Evolutionary conservation across 257 asterid genomes (phyloP).

Genomic region (Primulina tabacum): DNA sequence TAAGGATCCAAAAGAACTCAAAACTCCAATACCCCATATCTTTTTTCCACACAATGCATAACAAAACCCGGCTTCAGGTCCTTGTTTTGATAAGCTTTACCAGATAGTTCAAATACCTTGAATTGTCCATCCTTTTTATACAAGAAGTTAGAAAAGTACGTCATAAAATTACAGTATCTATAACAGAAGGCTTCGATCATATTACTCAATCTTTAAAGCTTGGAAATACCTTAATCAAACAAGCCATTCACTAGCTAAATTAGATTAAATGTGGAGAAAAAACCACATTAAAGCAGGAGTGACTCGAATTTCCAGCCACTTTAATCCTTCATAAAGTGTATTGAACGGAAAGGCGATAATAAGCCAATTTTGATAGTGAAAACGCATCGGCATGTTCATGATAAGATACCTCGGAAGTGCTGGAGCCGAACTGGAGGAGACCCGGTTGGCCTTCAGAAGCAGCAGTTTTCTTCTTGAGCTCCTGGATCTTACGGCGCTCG

Average conservation of each 20-base stretch:
- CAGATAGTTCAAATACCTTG: not conserved
- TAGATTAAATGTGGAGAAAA: not conserved
- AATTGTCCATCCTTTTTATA: not conserved
- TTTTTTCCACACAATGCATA: too few species aligned
- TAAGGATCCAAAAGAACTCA: not conserved
- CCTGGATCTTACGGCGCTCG: conserved; percentile 92
- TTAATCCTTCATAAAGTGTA: not conserved
- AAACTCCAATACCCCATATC: not conserved
- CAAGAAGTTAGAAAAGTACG: not conserved
- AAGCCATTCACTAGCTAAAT: not conserved
- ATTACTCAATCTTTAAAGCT: too few species aligned
- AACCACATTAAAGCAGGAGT: not conserved
- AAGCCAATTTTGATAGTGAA: not conserved
- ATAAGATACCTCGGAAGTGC: conserved; percentile 79
- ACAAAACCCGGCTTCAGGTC: not conserved
- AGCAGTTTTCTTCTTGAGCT: conserved; percentile 90
- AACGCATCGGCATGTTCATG: not conserved
- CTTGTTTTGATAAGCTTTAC: not conserved
- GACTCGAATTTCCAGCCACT: not conserved
- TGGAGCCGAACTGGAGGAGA: conserved; percentile 94
- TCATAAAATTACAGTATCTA: too few species aligned
- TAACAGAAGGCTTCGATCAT: not conserved
- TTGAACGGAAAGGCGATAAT: not conserved
- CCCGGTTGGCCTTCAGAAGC: conserved; percentile 79
- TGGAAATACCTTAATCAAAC: not conserved